phyloP scores from a whole-genome alignment of 148 eudicot genomes.

The Silene uniflora region DNA sequence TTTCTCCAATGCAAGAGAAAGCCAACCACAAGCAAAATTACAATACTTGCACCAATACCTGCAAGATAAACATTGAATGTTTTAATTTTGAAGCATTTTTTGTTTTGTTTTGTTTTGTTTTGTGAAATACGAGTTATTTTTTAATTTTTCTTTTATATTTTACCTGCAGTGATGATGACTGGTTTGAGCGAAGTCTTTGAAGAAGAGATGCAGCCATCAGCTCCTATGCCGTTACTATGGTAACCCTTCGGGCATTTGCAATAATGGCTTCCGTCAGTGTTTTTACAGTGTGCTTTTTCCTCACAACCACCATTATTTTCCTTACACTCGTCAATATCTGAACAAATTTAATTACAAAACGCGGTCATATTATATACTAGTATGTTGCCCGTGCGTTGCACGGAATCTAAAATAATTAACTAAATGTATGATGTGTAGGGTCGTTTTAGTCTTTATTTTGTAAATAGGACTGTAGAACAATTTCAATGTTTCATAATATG shows the following conservation, averaged over 20 bases:
- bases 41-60: too few relatives aligned
- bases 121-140: neutral
- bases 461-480: too few relatives aligned
- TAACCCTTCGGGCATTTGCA: slow-evolving; percentile 16
- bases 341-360: neutral
- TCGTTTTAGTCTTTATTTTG: too few relatives aligned
- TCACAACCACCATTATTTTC: slow-evolving; percentile 5
- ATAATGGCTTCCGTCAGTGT: slow-evolving; percentile 7
- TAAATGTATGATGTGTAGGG: too few relatives aligned
- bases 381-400: too few relatives aligned
- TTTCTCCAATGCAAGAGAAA: slow-evolving; percentile 6
- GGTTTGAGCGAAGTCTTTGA: slow-evolving; percentile 4
- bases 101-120: neutral
- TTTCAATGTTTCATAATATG: too few relatives aligned
- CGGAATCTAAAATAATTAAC: too few relatives aligned
- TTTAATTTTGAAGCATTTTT: too few relatives aligned
- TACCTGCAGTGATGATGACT: slow-evolving; percentile 18
- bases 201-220: slow-evolving; percentile 2
- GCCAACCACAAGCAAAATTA: neutral
- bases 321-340: slow-evolving; percentile 12
- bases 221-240: slow-evolving; percentile 11
- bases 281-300: neutral
- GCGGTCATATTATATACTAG: neutral
- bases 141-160: neutral
- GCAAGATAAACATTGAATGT: too few relatives aligned